Evolutionary conservation across 768 basidiomycete genomes (phyloP), one percentile per base, ranked within the genome.

Genomic region (Erythrobasidium yunnanense): DNA sequence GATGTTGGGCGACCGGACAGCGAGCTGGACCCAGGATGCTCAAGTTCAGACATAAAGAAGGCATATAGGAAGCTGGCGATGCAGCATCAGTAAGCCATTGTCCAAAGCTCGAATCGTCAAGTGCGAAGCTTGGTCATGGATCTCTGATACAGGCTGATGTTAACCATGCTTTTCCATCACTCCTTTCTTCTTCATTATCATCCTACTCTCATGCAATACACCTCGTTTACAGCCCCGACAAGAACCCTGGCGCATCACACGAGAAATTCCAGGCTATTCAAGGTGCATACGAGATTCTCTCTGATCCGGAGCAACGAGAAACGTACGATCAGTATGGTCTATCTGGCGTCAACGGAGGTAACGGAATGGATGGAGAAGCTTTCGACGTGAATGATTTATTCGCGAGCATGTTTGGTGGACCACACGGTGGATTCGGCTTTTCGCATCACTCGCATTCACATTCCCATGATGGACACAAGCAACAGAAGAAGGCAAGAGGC

Each of bases 41-140:
- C 57, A 2, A 25, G 20, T 86, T 88, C 80, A 70, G 89, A 96
- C 69, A 89, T 96, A 72, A 92, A 91, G 78, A 88, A 87, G 74
- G 91, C 91, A 17, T 96, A 96, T 75, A 85, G 87, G 75, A 87
- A 83, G 79, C 72, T 90, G 87, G 90, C 90, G 32, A 89, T 85
- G 74, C 83, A 88, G 73, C 85, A 88, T 70, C 89, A 91, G 75
- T 90, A 90, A 47, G 51, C 67, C n/a, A n/a, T 55, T 1, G 34
- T 1, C 0, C 49, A 1, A 17, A 54, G 1, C 8, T 15, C 6
- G 38, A 25, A 23, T 42, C 45, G 2, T 30, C 55, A 29, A 22
- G n/a, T n/a, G n/a, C n/a, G n/a, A n/a, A n/a, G n/a, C n/a, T n/a
- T n/a, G n/a, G n/a, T n/a, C n/a, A n/a, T n/a, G n/a, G n/a, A n/a